These are phyloP conservation scores for Picocystis salinarum DNA, from an alignment of 139 green algal species.

Conservation along the genomic window DNA sequence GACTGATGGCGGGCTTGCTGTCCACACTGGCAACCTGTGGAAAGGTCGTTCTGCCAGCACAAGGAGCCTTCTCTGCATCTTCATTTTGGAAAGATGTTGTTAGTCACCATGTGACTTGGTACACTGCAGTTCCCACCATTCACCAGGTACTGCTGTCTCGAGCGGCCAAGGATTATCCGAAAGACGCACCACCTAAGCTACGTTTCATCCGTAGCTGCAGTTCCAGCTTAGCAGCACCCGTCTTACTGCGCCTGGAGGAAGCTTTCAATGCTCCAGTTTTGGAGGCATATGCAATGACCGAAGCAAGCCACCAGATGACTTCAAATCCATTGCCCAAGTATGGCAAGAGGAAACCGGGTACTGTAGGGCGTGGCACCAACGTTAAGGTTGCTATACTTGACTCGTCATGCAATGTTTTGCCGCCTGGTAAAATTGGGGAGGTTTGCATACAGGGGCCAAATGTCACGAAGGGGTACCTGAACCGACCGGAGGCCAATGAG, in stretches of 20 bases:
- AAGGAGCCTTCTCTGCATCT: constrained; percentile 35
- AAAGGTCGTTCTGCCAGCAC: constrained; percentile 30
- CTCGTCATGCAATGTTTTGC: constrained; percentile 1
- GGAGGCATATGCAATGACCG: constrained; percentile 78
- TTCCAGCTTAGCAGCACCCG: constrained; percentile 37
- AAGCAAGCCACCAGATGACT: constrained; percentile 69
- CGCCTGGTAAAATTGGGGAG: constrained; percentile 34
- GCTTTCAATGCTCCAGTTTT: constrained; percentile 47
- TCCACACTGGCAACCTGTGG: constrained; percentile 36
- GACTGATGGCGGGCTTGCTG: constrained; percentile 59
- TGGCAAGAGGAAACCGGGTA: constrained; percentile 16
- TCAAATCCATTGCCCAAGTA: constrained; percentile 41
- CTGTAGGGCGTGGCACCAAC: constrained; percentile 13
- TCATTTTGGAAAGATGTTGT: constrained; percentile 51
- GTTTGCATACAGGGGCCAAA: constrained; percentile 57
- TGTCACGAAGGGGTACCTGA: constrained; percentile 60
- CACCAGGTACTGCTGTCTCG: constrained; percentile 51
- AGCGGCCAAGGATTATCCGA: constrained; percentile 8
- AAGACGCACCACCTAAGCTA: constrained; percentile 13
- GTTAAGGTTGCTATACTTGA: constrained; percentile 20
- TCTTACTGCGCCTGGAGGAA: constrained; percentile 45
- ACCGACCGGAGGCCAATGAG: constrained; percentile 53
- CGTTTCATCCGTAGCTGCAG: constrained; percentile 69
- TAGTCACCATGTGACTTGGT: constrained; percentile 46
- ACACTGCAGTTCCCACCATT: constrained; percentile 75